Conservation (phyloP, 2,329 filamentous ascomycete species). For the Colletotrichum eleusines region DNA sequence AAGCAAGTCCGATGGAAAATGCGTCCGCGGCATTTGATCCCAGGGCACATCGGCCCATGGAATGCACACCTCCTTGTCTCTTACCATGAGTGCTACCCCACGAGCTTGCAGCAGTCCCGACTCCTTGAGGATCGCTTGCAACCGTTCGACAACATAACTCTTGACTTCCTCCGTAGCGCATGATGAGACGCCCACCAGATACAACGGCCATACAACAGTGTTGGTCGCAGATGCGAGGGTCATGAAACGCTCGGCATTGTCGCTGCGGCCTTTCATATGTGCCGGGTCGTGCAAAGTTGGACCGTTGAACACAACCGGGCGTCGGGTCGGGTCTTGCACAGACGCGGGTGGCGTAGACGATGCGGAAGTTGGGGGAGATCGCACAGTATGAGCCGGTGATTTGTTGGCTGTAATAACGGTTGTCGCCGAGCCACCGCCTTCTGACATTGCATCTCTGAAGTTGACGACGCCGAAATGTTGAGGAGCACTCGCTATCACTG, state of each 20-base stretch:
- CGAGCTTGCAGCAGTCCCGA: conserved; percentile 60
- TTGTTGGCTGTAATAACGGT: conserved; percentile 48
- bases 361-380: conserved; percentile 47
- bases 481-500: conserved; percentile 60
- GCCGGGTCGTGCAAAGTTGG: conserved; percentile 58
- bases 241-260: conserved; percentile 60
- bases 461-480: conserved; percentile 64
- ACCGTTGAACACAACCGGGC: conserved; percentile 22
- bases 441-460: conserved; percentile 51
- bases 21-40: conserved; percentile 47
- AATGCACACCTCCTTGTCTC: conserved; percentile 50
- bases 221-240: conserved; percentile 62
- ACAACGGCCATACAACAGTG: conserved; percentile 64
- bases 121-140: conserved; percentile 59
- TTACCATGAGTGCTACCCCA: conserved; percentile 57
- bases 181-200: conserved; percentile 61
- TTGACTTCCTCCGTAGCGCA: conserved; percentile 57
- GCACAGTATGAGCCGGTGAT: conserved; percentile 47
- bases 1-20: conserved; percentile 45
- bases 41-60: conserved; percentile 45
- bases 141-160: conserved; percentile 58
- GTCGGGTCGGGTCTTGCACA: conserved; percentile 29
- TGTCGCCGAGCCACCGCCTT: conserved; percentile 43
- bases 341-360: conserved; percentile 45
- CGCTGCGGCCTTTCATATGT: conserved; percentile 50